Evolutionary conservation across 2,329 filamentous ascomycete genomes (phyloP).

Genomic region (Fusarium sp.): DNA sequence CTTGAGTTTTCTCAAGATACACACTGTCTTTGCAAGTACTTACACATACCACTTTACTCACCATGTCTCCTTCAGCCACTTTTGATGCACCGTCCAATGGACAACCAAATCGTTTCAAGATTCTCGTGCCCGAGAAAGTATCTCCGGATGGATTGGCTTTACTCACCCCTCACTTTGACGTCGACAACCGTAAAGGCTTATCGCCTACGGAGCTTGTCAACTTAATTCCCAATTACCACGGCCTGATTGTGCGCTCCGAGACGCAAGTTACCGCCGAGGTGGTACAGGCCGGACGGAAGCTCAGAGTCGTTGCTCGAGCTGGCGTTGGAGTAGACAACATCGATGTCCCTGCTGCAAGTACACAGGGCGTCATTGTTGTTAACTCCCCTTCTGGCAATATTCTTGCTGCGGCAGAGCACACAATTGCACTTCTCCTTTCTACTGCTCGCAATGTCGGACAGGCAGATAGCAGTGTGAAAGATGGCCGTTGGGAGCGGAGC

Average conservation of each 20-base stretch:
- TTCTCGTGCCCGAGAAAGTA: conserved; percentile 84
- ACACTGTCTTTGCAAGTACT: conserved; percentile 28
- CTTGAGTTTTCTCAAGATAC: conserved; percentile 11
- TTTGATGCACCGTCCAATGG: conserved; percentile 29
- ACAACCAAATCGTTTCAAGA: conserved; percentile 51
- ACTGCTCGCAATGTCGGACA: conserved; percentile 79
- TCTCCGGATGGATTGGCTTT: conserved; percentile 81
- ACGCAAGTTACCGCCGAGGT: conserved; percentile 81
- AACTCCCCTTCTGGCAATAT: conserved; percentile 86
- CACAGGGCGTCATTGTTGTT: conserved; percentile 80
- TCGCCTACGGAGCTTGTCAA: conserved; percentile 70
- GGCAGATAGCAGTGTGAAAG: conserved; percentile 75
- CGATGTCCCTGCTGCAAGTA: conserved; percentile 77
- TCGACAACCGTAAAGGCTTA: conserved; percentile 74
- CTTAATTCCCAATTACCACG: conserved; percentile 79
- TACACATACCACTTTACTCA: conserved; percentile 3
- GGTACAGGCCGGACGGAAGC: conserved; percentile 72
- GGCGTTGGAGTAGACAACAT: conserved; percentile 89
- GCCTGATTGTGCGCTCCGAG: conserved; percentile 82
- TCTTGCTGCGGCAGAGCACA: conserved; percentile 82
- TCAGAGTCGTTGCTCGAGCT: conserved; percentile 83
- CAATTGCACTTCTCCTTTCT: conserved; percentile 78
- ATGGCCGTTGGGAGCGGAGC: conserved; percentile 80
- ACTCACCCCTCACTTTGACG: conserved; percentile 73
- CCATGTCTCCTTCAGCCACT: conserved; percentile 49